Percentiles rank a stretch among this genome's conserved stretches.
Evolutionary conservation across 495 filamentous ascomycete species (phyloP).

Genomic region (Jackrogersella multiformis): DNA sequence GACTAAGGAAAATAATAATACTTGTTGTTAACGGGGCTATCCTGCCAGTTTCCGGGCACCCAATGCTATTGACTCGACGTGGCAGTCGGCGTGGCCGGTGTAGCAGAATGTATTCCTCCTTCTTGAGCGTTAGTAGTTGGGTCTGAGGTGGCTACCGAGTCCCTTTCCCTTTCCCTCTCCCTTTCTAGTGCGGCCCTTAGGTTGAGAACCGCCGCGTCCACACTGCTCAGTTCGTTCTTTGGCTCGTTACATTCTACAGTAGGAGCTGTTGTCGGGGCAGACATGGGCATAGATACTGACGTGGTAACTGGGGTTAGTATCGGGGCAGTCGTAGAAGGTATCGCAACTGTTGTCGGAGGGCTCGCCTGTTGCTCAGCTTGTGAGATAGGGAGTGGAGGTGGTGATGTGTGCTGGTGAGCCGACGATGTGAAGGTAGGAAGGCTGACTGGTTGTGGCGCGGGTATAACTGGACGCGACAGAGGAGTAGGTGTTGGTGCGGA

Average conservation of each 20-base stretch:
- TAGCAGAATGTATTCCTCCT: slow-evolving; percentile 22
- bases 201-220: slow-evolving; percentile 41
- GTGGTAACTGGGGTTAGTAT: neutral
- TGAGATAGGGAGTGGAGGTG: neutral
- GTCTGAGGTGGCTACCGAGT: slow-evolving; percentile 30
- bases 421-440: slow-evolving; percentile 42
- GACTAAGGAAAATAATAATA: slow-evolving; percentile 5
- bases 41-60: neutral
- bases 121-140: slow-evolving; percentile 9
- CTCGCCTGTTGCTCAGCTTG: slow-evolving; percentile 19
- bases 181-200: slow-evolving; percentile 39
- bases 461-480: slow-evolving; percentile 42
- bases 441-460: slow-evolving; percentile 47
- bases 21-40: neutral
- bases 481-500: slow-evolving; percentile 12
- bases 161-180: slow-evolving; percentile 40
- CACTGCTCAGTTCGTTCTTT: slow-evolving; percentile 36
- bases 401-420: slow-evolving; percentile 37
- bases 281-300: neutral
- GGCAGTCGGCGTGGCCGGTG: slow-evolving; percentile 24
- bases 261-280: neutral
- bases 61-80: slow-evolving; percentile 18
- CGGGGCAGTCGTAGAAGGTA: slow-evolving; percentile 12
- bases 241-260: slow-evolving; percentile 14
- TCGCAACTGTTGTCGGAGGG: slow-evolving; percentile 13